Percentiles rank a stretch among this genome's conserved stretches.
Conservation (phyloP, 2,329 filamentous ascomycete genomes). For the Bipolaris gigantea region DNA sequence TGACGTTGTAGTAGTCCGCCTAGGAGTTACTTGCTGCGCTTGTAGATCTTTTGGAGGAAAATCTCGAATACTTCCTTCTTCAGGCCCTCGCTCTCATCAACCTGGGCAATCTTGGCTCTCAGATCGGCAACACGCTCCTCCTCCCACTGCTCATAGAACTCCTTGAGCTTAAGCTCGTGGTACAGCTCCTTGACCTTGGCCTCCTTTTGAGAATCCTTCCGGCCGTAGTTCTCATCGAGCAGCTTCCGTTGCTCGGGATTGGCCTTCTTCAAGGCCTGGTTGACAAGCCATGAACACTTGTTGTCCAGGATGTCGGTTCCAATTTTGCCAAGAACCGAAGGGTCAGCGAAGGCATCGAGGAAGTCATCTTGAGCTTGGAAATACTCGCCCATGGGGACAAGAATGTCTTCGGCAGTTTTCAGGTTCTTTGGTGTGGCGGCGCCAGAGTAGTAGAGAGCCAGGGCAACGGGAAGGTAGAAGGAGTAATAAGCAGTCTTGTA, state of each 20-base stretch:
- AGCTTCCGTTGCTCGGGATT: constrained; percentile 84
- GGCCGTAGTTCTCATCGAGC: constrained; percentile 90
- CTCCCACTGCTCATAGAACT: constrained; percentile 85
- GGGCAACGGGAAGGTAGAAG: constrained; percentile 95
- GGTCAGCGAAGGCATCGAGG: constrained; percentile 95
- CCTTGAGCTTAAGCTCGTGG: constrained; percentile 80
- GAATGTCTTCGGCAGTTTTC: constrained; percentile 83
- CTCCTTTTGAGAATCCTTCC: constrained; percentile 83
- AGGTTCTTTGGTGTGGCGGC: constrained; percentile 87
- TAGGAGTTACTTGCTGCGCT: constrained; percentile 78
- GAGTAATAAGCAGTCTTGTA: constrained; percentile 99
- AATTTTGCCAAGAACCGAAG: constrained; percentile 94
- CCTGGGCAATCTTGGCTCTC: constrained; percentile 69
- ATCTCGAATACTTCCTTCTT: constrained; percentile 88
- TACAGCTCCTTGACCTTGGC: constrained; percentile 85
- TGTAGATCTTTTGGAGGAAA: constrained; percentile 97
- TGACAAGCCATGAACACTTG: constrained; percentile 99
- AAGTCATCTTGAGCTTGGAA: constrained; percentile 99
- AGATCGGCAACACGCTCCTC: constrained; percentile 83
- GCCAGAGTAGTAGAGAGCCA: constrained; percentile 83
- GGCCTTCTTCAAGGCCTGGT: constrained; percentile 81
- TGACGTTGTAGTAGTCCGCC: neutral
- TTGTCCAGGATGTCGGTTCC: constrained; percentile 99
- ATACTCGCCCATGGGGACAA: constrained; percentile 97
- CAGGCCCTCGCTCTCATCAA: constrained; percentile 85